A percentile compares a stretch with the other conserved stretches of the same genome.
Evolutionary conservation across 495 filamentous ascomycete genomes (phyloP).

Genomic region (Podospora pseudocomata): DNA sequence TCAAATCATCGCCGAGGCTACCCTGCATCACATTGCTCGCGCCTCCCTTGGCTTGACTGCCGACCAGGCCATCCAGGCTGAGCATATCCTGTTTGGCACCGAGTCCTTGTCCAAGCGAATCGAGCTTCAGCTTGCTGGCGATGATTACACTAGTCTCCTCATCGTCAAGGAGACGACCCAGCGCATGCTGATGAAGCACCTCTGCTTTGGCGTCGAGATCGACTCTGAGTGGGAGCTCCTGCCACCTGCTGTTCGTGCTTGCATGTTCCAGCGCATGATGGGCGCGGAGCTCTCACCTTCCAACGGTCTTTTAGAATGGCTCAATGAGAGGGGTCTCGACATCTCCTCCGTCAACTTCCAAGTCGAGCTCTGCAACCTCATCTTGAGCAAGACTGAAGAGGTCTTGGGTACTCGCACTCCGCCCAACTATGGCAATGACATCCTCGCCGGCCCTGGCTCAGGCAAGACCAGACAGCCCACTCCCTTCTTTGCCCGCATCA

Average conservation of each 20-base stretch:
- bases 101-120: constrained; percentile 11
- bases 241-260: constrained; percentile 8
- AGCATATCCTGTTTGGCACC: constrained; percentile 12
- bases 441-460: background rate
- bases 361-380: constrained; percentile 8
- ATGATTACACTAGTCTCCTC: constrained; percentile 7
- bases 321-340: constrained; percentile 4
- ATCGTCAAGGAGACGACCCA: constrained; percentile 10
- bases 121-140: constrained; percentile 18
- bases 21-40: constrained; percentile 21
- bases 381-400: constrained; percentile 11
- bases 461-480: background rate
- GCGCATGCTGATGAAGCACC: constrained; percentile 16
- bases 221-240: constrained; percentile 21
- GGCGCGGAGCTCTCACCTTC: background rate
- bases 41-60: constrained; percentile 9
- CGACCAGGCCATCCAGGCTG: constrained; percentile 15
- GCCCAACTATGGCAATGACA: background rate
- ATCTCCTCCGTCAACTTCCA: constrained; percentile 22
- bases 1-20: constrained; percentile 13
- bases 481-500: constrained; percentile 7
- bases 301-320: constrained; percentile 8
- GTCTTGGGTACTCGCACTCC: background rate
- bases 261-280: constrained; percentile 19
- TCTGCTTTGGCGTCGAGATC: constrained; percentile 23